These are phyloP conservation scores for Graphilbum ipis-grandicollis DNA, from an alignment of 2,329 filamentous ascomycete genomes.

Conservation along the genomic window DNA sequence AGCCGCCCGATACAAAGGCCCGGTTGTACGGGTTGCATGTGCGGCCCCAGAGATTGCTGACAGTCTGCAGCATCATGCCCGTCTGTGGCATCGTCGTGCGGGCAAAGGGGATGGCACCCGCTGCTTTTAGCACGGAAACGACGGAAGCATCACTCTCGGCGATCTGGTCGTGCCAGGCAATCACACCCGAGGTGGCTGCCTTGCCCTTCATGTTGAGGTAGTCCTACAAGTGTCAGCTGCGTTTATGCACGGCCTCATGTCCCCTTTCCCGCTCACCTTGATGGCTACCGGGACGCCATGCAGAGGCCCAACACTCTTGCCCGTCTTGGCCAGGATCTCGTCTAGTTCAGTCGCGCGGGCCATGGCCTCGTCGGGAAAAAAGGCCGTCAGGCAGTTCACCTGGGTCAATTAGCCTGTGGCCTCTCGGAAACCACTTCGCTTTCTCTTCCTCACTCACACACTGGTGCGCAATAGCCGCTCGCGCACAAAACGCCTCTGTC, in stretches of 20 bases:
- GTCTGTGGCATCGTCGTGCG: slow-evolving; percentile 11
- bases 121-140: background rate
- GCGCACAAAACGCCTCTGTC: background rate
- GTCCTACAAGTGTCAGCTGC: background rate
- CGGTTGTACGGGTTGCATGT: slow-evolving; percentile 18
- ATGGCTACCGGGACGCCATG: slow-evolving; percentile 22
- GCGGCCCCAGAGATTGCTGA: slow-evolving; percentile 17
- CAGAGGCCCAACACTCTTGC: slow-evolving; percentile 16
- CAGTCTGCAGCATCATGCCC: background rate
- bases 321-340: slow-evolving; percentile 12
- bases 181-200: background rate
- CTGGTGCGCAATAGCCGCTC: slow-evolving; percentile 1
- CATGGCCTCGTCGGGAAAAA: slow-evolving; percentile 17
- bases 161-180: background rate
- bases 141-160: background rate
- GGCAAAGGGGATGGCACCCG: slow-evolving; percentile 12
- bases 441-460: slow-evolving; percentile 7
- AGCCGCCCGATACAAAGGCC: slow-evolving; percentile 16
- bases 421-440: no score
- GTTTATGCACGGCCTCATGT: background rate
- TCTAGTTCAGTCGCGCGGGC: slow-evolving; percentile 15
- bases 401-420: no score
- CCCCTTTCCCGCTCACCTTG: slow-evolving; percentile 22
- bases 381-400: slow-evolving; percentile 18
- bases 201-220: background rate